Evolutionary conservation across 2,329 filamentous ascomycete genomes (phyloP).

Genomic region (Botrytis tulipae): DNA sequence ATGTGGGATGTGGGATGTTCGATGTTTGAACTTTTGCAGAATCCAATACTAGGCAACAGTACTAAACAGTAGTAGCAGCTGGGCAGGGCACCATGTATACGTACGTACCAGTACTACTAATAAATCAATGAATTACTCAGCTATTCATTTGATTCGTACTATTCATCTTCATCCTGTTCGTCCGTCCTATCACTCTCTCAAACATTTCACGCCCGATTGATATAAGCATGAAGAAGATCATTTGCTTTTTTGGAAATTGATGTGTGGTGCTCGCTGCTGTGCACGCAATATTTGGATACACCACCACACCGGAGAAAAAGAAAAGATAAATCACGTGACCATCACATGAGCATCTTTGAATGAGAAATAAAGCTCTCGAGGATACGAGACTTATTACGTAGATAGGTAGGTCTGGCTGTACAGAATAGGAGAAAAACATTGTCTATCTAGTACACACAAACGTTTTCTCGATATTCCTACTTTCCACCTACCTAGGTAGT

Average conservation of each 20-base stretch:
- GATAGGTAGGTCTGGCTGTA: not conserved
- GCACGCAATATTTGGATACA: not conserved
- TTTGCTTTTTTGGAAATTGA: not conserved
- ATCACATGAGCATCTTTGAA: not conserved
- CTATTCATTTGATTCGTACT: not conserved
- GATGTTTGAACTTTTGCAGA: no score
- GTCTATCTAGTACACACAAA: no score
- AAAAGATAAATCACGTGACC: not conserved
- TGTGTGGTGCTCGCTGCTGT: not conserved
- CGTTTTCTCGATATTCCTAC: no score
- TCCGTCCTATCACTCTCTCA: not conserved
- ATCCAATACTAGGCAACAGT: not conserved
- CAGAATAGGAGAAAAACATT: not conserved
- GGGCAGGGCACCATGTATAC: not conserved
- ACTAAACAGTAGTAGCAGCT: no score
- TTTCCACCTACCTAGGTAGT: no score
- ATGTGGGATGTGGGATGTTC: no score
- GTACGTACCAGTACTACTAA: no score
- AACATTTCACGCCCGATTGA: not conserved
- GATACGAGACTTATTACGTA: not conserved
- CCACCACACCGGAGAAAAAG: not conserved
- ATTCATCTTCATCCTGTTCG: not conserved
- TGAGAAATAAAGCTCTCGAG: not conserved
- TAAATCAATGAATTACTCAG: not conserved
- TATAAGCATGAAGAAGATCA: not conserved